phyloP scores from a whole-genome alignment of 441 rosid genomes.

The Macaranga tanarius region DNA sequence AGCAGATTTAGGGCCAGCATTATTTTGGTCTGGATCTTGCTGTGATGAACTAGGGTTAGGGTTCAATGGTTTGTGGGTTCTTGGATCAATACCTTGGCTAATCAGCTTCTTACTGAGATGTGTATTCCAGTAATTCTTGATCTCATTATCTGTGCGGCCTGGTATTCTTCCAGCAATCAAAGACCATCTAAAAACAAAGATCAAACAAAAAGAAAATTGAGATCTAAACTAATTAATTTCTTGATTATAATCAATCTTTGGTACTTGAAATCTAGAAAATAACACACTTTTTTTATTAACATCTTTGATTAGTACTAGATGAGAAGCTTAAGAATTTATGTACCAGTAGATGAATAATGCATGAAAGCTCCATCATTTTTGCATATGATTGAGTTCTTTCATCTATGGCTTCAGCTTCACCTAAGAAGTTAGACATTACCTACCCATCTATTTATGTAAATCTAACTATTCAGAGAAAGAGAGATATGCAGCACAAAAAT shows the following conservation, averaged over 20 bases:
- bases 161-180: conserved; percentile 64
- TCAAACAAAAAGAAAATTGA: not conserved
- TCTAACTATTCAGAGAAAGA: too few species aligned
- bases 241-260: not conserved
- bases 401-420: too few species aligned
- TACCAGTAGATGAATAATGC: too few species aligned
- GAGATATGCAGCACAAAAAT: too few species aligned
- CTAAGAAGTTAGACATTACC: too few species aligned
- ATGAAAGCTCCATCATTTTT: too few species aligned
- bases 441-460: too few species aligned
- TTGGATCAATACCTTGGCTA: conserved; percentile 60
- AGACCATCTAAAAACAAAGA: conserved; percentile 40
- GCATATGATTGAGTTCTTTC: too few species aligned
- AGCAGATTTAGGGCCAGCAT: conserved; percentile 11
- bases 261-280: not conserved
- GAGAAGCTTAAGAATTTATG: too few species aligned
- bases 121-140: conserved; percentile 66
- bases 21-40: conserved; percentile 1
- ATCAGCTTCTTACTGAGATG: conserved; percentile 57
- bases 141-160: conserved; percentile 59
- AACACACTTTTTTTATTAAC: too few species aligned
- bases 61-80: conserved; percentile 53
- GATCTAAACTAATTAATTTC: not conserved
- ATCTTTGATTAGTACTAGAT: too few species aligned
- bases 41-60: conserved; percentile 16